phyloP scores from a whole-genome alignment of 257 asterid species.

The Eucommia ulmoides region DNA sequence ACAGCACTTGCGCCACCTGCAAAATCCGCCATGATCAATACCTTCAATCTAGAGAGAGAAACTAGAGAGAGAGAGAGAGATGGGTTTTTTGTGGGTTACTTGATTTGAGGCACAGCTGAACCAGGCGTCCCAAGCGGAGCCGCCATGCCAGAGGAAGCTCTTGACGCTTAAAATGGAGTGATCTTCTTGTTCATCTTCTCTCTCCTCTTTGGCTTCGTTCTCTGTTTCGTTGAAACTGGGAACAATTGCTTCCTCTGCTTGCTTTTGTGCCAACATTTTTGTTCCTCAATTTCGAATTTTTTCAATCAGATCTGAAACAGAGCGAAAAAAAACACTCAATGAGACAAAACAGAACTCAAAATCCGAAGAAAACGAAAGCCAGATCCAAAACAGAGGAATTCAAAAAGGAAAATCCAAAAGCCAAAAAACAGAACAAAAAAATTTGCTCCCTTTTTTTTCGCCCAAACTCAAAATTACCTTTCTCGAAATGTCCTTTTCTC shows the following conservation, averaged over 20 bases:
- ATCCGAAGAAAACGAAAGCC: constrained; percentile 15
- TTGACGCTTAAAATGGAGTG: constrained; percentile 45
- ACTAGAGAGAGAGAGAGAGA: background rate
- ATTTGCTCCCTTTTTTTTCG: background rate
- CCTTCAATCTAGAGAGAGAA: background rate
- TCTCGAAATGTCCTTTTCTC: background rate
- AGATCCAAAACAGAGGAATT: too few species aligned
- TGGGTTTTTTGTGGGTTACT: constrained; percentile 19
- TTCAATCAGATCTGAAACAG: constrained; percentile 18
- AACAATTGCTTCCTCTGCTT: constrained; percentile 90
- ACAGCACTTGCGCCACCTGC: constrained; percentile 90
- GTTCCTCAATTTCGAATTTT: constrained; percentile 13
- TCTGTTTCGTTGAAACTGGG: constrained; percentile 45
- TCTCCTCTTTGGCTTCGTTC: constrained; percentile 22
- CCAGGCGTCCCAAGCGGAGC: constrained; percentile 98
- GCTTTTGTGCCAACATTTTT: constrained; percentile 62
- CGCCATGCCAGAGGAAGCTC: constrained; percentile 91
- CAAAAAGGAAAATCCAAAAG: background rate
- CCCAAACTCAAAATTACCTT: background rate
- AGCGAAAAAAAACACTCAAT: constrained; percentile 11
- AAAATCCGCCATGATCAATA: background rate
- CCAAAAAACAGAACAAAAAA: background rate
- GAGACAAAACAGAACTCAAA: constrained; percentile 19
- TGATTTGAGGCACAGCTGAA: constrained; percentile 95
- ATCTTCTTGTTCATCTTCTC: constrained; percentile 36